Conservation (phyloP, 805 yeast genomes). For the Hanseniaspora lindneri region DNA sequence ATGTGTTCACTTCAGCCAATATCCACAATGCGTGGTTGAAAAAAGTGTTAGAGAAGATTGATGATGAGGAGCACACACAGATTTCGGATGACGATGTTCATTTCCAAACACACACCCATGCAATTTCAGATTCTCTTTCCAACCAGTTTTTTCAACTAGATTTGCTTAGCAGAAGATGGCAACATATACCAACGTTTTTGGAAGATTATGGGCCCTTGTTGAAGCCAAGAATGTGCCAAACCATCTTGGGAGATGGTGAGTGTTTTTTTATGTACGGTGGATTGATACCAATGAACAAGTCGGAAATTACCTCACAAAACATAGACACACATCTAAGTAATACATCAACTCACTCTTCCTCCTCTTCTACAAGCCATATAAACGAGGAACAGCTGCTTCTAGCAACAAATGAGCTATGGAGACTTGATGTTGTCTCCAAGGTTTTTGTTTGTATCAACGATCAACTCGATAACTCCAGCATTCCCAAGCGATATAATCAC, state of each 20-base stretch:
- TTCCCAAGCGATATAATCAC: slow-evolving; percentile 41
- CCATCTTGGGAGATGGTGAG: slow-evolving; percentile 40
- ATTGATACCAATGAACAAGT: slow-evolving; percentile 30
- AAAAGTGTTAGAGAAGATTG: slow-evolving; percentile 2
- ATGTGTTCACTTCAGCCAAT: slow-evolving; percentile 11
- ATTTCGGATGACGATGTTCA: neutral
- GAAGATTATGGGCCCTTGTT: slow-evolving; percentile 30
- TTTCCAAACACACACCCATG: slow-evolving; percentile 11
- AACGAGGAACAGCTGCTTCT: slow-evolving; percentile 21
- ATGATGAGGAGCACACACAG: neutral
- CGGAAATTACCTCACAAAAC: slow-evolving; percentile 20
- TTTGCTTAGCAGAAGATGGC: slow-evolving; percentile 50
- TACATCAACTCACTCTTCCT: no score
- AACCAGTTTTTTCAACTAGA: slow-evolving; percentile 53
- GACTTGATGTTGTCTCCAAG: slow-evolving; percentile 41
- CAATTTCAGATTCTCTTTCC: slow-evolving; percentile 36
- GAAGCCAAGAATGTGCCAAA: slow-evolving; percentile 43
- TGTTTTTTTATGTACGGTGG: slow-evolving; percentile 58
- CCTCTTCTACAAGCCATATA: slow-evolving; percentile 4
- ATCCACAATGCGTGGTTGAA: slow-evolving; percentile 15
- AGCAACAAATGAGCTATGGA: slow-evolving; percentile 60
- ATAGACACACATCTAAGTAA: neutral
- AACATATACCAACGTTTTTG: slow-evolving; percentile 29
- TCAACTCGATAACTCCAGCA: slow-evolving; percentile 24
- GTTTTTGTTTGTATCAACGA: slow-evolving; percentile 43